Percentiles rank a stretch among this genome's conserved stretches.
phyloP scores from a whole-genome alignment of 129 eudicot species.

The Flaveria trinervia region DNA sequence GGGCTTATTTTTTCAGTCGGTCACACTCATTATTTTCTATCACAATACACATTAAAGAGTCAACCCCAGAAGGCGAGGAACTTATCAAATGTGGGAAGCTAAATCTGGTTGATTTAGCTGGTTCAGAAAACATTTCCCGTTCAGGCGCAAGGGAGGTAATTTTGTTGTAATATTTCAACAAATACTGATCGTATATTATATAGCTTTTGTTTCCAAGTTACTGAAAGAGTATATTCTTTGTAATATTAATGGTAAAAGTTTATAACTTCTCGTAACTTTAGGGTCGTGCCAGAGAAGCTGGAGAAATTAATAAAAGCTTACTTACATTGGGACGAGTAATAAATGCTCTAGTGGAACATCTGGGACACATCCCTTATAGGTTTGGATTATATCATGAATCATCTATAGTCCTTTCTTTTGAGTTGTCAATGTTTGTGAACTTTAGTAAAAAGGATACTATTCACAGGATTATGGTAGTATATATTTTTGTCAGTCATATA shows the following conservation, averaged over 20 bases:
- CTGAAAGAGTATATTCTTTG: not conserved
- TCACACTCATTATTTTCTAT: slow-evolving; percentile 95
- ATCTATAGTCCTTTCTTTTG: not conserved
- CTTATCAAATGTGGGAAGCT: slow-evolving; percentile 95
- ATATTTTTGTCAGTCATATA: not conserved
- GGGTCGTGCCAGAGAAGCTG: slow-evolving; percentile 99
- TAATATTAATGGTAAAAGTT: slow-evolving; percentile 6
- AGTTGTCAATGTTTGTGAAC: not conserved
- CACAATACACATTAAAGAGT: slow-evolving; percentile 94
- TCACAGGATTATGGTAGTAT: not conserved
- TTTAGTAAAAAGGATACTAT: not conserved
- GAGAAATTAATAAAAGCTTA: slow-evolving; percentile 94
- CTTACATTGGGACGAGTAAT: slow-evolving; percentile 94
- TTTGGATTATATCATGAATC: slow-evolving; percentile 19
- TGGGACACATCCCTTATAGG: slow-evolving; percentile 97
- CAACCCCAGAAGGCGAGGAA: slow-evolving; percentile 99
- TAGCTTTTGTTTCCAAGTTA: not conserved
- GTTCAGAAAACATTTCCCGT: slow-evolving; percentile 98
- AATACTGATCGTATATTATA: not conserved
- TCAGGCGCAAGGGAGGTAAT: slow-evolving; percentile 99
- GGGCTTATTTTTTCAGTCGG: slow-evolving; percentile 57
- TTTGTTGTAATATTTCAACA: slow-evolving; percentile 4
- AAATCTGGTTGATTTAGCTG: slow-evolving; percentile 96
- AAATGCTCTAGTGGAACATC: slow-evolving; percentile 93
- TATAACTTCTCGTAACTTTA: slow-evolving; percentile 8